Evolutionary conservation across 2,329 filamentous ascomycete species (phyloP).

Genomic region (Cladosporium oxysporum): DNA sequence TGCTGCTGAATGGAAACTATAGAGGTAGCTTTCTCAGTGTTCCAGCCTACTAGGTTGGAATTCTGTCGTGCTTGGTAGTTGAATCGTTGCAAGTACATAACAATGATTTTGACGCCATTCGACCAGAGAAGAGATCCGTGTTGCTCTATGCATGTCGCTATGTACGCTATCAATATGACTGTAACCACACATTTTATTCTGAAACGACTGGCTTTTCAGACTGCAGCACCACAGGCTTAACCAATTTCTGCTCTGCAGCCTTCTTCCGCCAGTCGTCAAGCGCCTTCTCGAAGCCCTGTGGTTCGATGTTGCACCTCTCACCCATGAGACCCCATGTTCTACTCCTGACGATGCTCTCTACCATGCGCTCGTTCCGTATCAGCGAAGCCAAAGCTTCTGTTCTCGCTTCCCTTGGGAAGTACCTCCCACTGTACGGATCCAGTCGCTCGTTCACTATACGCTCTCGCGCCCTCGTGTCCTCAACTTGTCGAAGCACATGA

Average conservation of each 20-base stretch:
- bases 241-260: neutral
- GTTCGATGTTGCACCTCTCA: constrained; percentile 68
- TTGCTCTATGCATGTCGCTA: constrained; percentile 5
- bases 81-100: neutral
- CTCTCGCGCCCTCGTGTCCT: constrained; percentile 70
- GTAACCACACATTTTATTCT: neutral
- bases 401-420: constrained; percentile 75
- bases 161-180: neutral
- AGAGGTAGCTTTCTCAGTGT: no score
- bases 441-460: constrained; percentile 81
- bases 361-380: constrained; percentile 71
- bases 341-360: constrained; percentile 76
- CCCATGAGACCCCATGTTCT: constrained; percentile 79
- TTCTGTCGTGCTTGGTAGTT: neutral
- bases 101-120: neutral
- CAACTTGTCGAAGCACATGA: constrained; percentile 65
- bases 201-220: neutral
- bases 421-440: constrained; percentile 86
- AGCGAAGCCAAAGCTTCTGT: constrained; percentile 76
- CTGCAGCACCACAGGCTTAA: neutral
- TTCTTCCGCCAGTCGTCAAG: constrained; percentile 61
- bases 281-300: constrained; percentile 63
- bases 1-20: no score
- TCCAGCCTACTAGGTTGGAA: no score
- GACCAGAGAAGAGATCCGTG: neutral